Evolutionary conservation across 306 rosid species (phyloP).

Genomic region (Cajanus cajan): DNA sequence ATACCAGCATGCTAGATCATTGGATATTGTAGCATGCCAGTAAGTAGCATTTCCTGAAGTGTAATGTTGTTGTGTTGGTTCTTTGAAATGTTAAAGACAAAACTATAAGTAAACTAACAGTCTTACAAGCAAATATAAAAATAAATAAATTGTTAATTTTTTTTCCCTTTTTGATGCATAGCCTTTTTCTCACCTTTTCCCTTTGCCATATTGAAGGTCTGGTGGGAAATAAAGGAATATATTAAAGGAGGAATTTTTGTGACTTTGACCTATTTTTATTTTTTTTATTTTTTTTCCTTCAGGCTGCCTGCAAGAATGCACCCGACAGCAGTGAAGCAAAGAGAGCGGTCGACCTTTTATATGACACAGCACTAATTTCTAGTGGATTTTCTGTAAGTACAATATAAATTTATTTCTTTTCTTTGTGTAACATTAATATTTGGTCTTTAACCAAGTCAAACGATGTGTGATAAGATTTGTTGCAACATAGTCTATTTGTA

Average conservation of each 20-base stretch:
- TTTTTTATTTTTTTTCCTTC: constrained; percentile 2
- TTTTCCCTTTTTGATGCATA: not conserved
- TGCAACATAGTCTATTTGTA: no score
- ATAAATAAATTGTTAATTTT: not conserved
- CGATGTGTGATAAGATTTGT: not conserved
- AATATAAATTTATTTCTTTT: not conserved
- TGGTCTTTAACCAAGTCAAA: not conserved
- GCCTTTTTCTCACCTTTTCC: not conserved
- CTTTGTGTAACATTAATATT: not conserved
- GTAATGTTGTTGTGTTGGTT: not conserved
- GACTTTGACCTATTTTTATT: no score
- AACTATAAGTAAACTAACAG: not conserved
- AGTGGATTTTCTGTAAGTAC: constrained; percentile 88
- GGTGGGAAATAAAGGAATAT: not conserved
- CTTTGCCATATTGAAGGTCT: not conserved
- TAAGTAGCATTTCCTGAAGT: not conserved
- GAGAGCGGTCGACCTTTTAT: constrained; percentile 88
- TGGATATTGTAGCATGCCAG: not conserved
- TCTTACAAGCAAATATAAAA: not conserved
- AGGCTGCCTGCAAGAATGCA: constrained; percentile 96
- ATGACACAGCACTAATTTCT: constrained; percentile 87
- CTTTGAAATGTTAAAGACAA: not conserved
- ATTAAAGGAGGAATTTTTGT: no score
- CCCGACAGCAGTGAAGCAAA: constrained; percentile 84
- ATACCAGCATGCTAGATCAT: not conserved